phyloP scores from a whole-genome alignment of 2,329 filamentous ascomycete genomes.

The Ambrosiella cleistominuta region DNA sequence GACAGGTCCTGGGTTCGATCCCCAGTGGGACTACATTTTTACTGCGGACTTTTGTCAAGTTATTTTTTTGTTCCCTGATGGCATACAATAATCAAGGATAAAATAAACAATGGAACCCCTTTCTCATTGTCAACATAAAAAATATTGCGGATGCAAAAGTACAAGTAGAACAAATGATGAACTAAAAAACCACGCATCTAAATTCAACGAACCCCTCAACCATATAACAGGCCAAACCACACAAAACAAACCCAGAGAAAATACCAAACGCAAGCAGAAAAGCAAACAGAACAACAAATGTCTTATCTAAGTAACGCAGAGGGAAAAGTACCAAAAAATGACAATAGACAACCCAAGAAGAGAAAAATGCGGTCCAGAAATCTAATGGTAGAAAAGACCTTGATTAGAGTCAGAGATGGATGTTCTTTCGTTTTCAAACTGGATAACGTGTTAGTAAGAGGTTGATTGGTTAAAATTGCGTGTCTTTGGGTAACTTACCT shows the following conservation, averaged over 20 bases:
- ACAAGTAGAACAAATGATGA: background rate
- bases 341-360: background rate
- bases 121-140: background rate
- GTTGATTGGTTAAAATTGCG: background rate
- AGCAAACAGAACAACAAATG: background rate
- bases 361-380: background rate
- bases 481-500: conserved; percentile 38
- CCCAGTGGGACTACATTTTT: conserved; percentile 13
- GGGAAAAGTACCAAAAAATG: conserved; percentile 1
- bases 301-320: conserved; percentile 1
- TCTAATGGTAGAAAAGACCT: conserved; percentile 1
- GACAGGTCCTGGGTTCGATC: conserved; percentile 14
- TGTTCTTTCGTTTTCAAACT: conserved; percentile 26
- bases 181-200: background rate
- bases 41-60: too few relatives aligned
- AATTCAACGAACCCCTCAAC: background rate
- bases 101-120: background rate
- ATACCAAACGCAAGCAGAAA: background rate
- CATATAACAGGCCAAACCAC: background rate
- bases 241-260: background rate
- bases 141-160: background rate
- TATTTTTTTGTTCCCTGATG: background rate
- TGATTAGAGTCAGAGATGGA: conserved; percentile 20
- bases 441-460: background rate
- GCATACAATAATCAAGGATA: background rate